phyloP scores from a whole-genome alignment of 1,284 basidiomycete species.

The Moesziomyces globuligerus region DNA sequence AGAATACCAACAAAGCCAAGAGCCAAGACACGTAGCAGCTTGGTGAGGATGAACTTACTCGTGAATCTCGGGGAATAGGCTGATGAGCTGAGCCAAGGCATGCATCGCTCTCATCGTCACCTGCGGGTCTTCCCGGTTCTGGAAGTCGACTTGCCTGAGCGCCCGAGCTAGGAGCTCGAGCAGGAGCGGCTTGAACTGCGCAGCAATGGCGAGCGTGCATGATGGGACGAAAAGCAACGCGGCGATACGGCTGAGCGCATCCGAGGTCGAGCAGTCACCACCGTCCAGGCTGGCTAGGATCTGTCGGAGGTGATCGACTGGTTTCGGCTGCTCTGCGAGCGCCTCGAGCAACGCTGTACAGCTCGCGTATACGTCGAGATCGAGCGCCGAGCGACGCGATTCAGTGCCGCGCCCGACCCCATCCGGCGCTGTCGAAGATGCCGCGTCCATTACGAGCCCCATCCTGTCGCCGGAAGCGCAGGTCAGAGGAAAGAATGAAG shows the following conservation, averaged over 20 bases:
- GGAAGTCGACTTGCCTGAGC: constrained; percentile 31
- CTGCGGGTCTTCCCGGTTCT: constrained; percentile 2
- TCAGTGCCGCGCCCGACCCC: neutral
- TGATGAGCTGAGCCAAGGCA: constrained; percentile 41
- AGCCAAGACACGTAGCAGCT: too few relatives aligned
- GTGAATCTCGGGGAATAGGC: constrained; percentile 56
- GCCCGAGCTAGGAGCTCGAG: constrained; percentile 59
- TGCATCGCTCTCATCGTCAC: constrained; percentile 24
- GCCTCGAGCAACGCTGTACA: constrained; percentile 16
- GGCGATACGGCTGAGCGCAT: constrained; percentile 53
- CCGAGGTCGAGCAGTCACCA: neutral
- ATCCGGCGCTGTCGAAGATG: neutral
- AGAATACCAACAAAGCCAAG: too few relatives aligned
- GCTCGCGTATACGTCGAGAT: constrained; percentile 24
- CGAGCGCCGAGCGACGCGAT: constrained; percentile 22
- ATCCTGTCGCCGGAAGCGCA: constrained; percentile 3
- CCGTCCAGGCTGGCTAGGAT: constrained; percentile 11
- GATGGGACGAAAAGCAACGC: constrained; percentile 56
- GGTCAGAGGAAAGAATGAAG: neutral
- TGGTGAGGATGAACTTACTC: too few relatives aligned
- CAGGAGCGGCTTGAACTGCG: constrained; percentile 61
- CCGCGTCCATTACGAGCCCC: constrained; percentile 9
- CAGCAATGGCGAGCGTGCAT: constrained; percentile 53
- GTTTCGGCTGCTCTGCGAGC: constrained; percentile 7
- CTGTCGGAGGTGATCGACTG: neutral